Evolutionary conservation across 805 yeast genomes (phyloP).

Genomic region (Cyberlindnera xylosilytica): DNA sequence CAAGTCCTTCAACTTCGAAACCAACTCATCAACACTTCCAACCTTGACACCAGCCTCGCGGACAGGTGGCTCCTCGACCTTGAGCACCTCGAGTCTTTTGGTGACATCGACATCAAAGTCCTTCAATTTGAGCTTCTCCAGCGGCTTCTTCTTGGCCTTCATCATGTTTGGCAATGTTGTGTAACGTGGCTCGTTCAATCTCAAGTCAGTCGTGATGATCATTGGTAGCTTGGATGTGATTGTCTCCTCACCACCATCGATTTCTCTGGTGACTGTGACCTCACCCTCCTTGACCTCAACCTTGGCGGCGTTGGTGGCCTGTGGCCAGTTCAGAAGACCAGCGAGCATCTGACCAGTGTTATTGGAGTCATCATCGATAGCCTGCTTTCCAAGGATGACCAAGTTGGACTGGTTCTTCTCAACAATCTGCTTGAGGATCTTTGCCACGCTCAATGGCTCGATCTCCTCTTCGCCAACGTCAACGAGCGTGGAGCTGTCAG

Average conservation of each 20-base stretch:
- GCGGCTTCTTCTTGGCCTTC: conserved; percentile 97
- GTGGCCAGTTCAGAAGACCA: conserved; percentile 92
- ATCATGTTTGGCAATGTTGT: conserved; percentile 95
- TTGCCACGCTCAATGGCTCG: conserved; percentile 90
- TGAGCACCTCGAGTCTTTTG: conserved; percentile 62
- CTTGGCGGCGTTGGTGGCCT: conserved; percentile 91
- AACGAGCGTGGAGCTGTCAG: conserved; percentile 77
- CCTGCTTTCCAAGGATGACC: conserved; percentile 91
- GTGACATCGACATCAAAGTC: conserved; percentile 65
- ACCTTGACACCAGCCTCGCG: conserved; percentile 84
- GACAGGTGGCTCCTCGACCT: conserved; percentile 81
- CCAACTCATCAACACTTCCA: conserved; percentile 74
- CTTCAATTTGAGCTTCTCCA: conserved; percentile 59
- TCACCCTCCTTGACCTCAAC: conserved; percentile 59
- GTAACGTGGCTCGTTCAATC: conserved; percentile 92
- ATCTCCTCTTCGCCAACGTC: conserved; percentile 70
- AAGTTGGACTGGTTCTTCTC: conserved; percentile 70
- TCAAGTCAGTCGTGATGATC: conserved; percentile 87
- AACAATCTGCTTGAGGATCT: conserved; percentile 70
- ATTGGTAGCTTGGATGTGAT: conserved; percentile 76
- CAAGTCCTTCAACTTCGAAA: conserved; percentile 69
- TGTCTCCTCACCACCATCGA: conserved; percentile 93
- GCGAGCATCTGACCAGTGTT: conserved; percentile 98
- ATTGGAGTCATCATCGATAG: conserved; percentile 92
- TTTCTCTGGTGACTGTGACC: conserved; percentile 79